Evolutionary conservation across 495 filamentous ascomycete species (phyloP), one percentile per base, ranked within the genome.

Genomic region (Penicillium taxi): DNA sequence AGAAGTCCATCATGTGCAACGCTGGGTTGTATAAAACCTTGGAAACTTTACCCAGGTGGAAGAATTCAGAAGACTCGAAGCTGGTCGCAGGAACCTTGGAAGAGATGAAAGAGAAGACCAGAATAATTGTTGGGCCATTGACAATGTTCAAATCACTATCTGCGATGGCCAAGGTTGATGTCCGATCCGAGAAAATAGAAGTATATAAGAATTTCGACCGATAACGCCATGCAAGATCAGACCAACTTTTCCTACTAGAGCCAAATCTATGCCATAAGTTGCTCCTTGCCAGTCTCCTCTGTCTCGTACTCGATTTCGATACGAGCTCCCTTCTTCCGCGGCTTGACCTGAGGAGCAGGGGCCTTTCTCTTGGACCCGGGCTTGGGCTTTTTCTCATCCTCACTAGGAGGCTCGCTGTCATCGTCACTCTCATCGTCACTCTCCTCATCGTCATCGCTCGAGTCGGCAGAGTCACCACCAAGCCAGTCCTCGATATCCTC

Each of bases 401-500:
- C 57, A 37, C 61, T 53, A 35, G 57, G 57, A 16, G 61, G 59
- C n/a, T 72, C 66, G 3, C 60, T 61, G 6, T 72, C 67, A 8
- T 70, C 72, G 9, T 77, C 77, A 20, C 63, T 63, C 16, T 63
- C 60, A 9, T 63, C 68, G 31, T 64, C 64, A 12, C 66, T 70
- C 9, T 72, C 73, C 19, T 69, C 67, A 27, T 56, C 62, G 32
- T 69, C 70, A 27, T 63, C 64, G 38, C 63, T 67, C 31, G 65
- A 69, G 15, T 76, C 77, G 0, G 64, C 76, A 37, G 77, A 82
- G 23, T 73, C 64, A 9, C 58, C 72, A 32, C 78, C 81, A 12
- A 84, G 56, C 82, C 81, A 86, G 45, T 85, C 81, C 49, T 86
- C 80, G 34, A 86, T 66, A 56, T 86, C 82, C 42, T 77, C 81